A percentile compares a stretch with the other conserved stretches of the same genome.
phyloP scores from a whole-genome alignment of 2,329 filamentous ascomycete genomes.

The Scedosporium aurantiacum region DNA sequence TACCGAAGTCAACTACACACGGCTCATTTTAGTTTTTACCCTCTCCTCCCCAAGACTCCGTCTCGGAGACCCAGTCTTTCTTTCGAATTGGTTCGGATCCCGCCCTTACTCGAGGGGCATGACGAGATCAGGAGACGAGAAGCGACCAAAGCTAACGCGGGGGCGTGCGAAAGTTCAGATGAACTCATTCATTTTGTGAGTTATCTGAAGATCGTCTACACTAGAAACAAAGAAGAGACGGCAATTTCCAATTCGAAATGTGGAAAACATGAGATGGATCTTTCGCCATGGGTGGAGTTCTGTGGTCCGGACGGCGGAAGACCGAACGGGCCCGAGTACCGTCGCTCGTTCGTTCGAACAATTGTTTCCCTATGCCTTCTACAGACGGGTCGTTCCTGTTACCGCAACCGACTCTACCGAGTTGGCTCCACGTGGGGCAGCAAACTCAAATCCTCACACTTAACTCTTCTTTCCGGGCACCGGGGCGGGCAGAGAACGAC shows the following conservation, averaged over 20 bases:
- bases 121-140: too few relatives aligned
- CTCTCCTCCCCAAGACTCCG: too few relatives aligned
- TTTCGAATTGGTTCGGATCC: background rate
- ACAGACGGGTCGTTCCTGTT: background rate
- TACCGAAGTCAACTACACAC: too few relatives aligned
- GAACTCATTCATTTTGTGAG: too few relatives aligned
- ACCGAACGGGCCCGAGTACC: background rate
- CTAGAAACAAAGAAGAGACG: background rate
- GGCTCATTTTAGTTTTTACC: too few relatives aligned
- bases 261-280: background rate
- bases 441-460: background rate
- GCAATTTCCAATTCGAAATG: background rate
- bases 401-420: background rate
- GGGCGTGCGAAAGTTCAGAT: too few relatives aligned
- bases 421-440: background rate
- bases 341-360: background rate
- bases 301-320: background rate
- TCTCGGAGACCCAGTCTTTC: background rate
- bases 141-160: too few relatives aligned
- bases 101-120: too few relatives aligned
- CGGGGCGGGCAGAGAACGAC: background rate
- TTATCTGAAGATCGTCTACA: background rate
- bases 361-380: background rate
- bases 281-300: background rate
- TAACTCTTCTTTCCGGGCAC: background rate